Percentiles rank a stretch among this genome's conserved stretches.
Conservation (phyloP, 1,284 basidiomycete genomes). For the Pascua sp. region DNA sequence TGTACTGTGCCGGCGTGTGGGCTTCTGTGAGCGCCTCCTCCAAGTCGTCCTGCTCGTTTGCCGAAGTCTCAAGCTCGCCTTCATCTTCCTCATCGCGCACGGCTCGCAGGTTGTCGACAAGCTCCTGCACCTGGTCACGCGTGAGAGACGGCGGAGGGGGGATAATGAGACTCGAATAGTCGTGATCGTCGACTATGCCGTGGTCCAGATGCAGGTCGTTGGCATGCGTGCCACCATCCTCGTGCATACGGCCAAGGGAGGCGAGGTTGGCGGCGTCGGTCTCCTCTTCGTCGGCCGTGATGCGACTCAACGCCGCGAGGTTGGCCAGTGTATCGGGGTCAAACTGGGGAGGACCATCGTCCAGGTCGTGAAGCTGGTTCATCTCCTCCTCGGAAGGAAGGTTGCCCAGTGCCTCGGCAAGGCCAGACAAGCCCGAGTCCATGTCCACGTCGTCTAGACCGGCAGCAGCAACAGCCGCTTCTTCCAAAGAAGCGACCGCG, state of each 20-base stretch:
- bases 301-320: constrained; percentile 40
- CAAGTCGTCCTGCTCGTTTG: too few species aligned
- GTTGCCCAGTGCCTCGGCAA: constrained; percentile 13
- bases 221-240: constrained; percentile 13
- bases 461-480: not conserved
- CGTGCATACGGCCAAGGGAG: constrained; percentile 6
- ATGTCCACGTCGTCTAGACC: constrained; percentile 4
- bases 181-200: constrained; percentile 1
- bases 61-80: not conserved
- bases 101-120: constrained; percentile 26
- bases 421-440: constrained; percentile 4
- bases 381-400: constrained; percentile 6
- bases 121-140: constrained; percentile 33
- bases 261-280: constrained; percentile 1
- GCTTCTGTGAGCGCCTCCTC: too few species aligned
- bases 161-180: constrained; percentile 16
- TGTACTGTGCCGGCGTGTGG: too few species aligned
- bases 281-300: constrained; percentile 13
- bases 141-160: constrained; percentile 21
- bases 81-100: constrained; percentile 8
- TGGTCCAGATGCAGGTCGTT: constrained; percentile 1
- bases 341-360: constrained; percentile 14
- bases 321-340: constrained; percentile 44
- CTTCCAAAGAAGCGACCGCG: not conserved
- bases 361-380: not conserved